Conservation (phyloP, 2,329 filamentous ascomycete genomes). For the Arthrobotrys sinensis region DNA sequence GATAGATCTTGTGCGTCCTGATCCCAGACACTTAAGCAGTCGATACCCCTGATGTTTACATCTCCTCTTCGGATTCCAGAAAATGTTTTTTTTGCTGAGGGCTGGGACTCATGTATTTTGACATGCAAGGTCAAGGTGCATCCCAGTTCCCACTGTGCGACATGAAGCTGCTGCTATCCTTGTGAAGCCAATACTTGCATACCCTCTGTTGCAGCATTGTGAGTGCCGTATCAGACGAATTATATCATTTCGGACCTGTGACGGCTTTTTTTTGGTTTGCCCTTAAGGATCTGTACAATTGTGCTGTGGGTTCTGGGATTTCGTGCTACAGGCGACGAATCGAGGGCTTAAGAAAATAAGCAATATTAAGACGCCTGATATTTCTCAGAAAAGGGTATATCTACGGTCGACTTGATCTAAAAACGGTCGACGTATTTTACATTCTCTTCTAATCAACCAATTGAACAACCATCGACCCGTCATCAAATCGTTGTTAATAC, state of each 20-base stretch:
- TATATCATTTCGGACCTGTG: constrained; percentile 24
- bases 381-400: constrained; percentile 23
- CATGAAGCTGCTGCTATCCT: constrained; percentile 28
- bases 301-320: constrained; percentile 24
- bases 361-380: constrained; percentile 15
- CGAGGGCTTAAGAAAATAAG: constrained; percentile 17
- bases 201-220: constrained; percentile 15
- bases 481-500: constrained; percentile 7
- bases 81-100: background rate
- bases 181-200: constrained; percentile 25
- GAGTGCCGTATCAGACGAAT: constrained; percentile 9
- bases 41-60: constrained; percentile 30
- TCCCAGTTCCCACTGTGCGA: constrained; percentile 19
- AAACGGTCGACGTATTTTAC: constrained; percentile 8
- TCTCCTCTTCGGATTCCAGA: constrained; percentile 11
- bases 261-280: constrained; percentile 32
- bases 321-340: constrained; percentile 7
- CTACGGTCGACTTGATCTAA: constrained; percentile 25
- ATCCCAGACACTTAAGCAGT: constrained; percentile 9
- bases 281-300: constrained; percentile 25
- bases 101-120: background rate
- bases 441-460: constrained; percentile 17
- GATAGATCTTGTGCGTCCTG: constrained; percentile 15
- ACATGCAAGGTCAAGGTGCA: constrained; percentile 27
- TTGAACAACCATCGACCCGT: constrained; percentile 23